phyloP scores from a whole-genome alignment of 2,329 filamentous ascomycete genomes.

The Xylariomycetidae sp. region DNA sequence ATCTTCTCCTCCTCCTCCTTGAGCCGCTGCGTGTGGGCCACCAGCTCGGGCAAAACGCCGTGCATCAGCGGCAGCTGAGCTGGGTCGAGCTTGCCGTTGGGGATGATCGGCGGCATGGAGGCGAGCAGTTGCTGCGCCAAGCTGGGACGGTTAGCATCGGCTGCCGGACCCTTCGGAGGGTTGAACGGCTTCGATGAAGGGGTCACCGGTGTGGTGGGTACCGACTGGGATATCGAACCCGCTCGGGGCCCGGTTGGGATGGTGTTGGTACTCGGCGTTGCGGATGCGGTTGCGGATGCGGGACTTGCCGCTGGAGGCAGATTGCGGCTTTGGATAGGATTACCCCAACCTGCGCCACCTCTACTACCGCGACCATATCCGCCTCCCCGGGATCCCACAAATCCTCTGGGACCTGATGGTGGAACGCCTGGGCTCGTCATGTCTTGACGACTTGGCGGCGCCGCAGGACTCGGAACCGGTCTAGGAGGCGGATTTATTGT shows the following conservation, averaged over 20 bases:
- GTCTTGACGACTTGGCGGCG: conserved; percentile 22
- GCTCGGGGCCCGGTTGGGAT: conserved; percentile 26
- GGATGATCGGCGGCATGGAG: conserved; percentile 46
- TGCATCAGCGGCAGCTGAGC: conserved; percentile 37
- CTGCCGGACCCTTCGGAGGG: conserved; percentile 50
- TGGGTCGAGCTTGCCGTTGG: conserved; percentile 51
- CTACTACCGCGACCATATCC: conserved; percentile 39
- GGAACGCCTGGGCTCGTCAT: conserved; percentile 43
- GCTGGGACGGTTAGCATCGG: conserved; percentile 32
- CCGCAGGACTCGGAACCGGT: conserved; percentile 17
- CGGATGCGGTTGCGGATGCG: conserved; percentile 34
- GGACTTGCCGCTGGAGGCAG: conserved; percentile 20
- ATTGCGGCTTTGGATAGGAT: conserved; percentile 24
- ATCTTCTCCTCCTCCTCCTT: conserved; percentile 55
- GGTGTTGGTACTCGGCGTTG: conserved; percentile 27
- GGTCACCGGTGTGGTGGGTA: conserved; percentile 33
- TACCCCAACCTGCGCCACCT: conserved; percentile 39
- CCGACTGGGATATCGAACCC: conserved; percentile 25
- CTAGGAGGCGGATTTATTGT: conserved; percentile 28
- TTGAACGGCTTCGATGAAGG: conserved; percentile 49
- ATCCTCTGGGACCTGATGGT: conserved; percentile 52
- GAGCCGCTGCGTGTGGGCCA: conserved; percentile 49
- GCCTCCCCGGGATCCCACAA: conserved; percentile 42
- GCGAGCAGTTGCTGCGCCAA: conserved; percentile 49
- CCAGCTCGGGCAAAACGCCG: conserved; percentile 49